Conservation (phyloP, 768 basidiomycete species). For the Kwoniella sp. region DNA sequence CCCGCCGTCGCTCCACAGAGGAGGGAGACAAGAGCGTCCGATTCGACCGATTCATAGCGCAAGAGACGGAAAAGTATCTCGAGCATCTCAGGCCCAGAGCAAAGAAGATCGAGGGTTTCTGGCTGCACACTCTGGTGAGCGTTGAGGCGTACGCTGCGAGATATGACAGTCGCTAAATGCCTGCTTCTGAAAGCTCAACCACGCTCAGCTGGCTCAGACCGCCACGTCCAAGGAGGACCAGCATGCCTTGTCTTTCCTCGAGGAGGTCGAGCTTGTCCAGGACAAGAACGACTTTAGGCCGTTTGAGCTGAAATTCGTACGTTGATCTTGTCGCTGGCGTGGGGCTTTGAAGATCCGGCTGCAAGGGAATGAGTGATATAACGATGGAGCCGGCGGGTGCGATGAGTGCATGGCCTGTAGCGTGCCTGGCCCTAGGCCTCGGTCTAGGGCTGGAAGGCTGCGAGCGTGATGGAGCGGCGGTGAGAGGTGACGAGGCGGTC, state of each 20-base stretch:
- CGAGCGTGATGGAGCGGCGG: too few species aligned
- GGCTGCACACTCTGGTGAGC: conserved; percentile 40
- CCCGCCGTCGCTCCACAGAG: too few species aligned
- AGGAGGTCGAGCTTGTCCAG: conserved; percentile 77
- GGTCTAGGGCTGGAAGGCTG: too few species aligned
- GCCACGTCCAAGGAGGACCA: conserved; percentile 58
- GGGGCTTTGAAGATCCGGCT: too few species aligned
- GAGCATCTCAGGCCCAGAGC: conserved; percentile 21
- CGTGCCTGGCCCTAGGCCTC: too few species aligned
- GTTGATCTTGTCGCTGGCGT: too few species aligned
- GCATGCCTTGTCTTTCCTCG: conserved; percentile 73
- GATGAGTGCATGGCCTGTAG: too few species aligned
- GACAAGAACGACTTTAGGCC: conserved; percentile 70
- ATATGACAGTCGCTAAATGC: too few species aligned
- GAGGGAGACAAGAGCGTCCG: conserved; percentile 22
- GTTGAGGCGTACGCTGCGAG: too few species aligned
- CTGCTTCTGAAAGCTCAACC: conserved; percentile 11
- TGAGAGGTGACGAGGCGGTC: too few species aligned
- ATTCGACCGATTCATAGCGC: conserved; percentile 9
- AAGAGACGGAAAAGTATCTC: conserved; percentile 22
- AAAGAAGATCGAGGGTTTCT: conserved; percentile 41
- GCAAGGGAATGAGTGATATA: too few species aligned
- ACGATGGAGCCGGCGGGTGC: too few species aligned
- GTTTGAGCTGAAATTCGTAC: conserved; percentile 82
- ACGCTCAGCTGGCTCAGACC: conserved; percentile 6